Conservation (phyloP, 2,329 filamentous ascomycete genomes). For the Fusarium brevicatenulatum region DNA sequence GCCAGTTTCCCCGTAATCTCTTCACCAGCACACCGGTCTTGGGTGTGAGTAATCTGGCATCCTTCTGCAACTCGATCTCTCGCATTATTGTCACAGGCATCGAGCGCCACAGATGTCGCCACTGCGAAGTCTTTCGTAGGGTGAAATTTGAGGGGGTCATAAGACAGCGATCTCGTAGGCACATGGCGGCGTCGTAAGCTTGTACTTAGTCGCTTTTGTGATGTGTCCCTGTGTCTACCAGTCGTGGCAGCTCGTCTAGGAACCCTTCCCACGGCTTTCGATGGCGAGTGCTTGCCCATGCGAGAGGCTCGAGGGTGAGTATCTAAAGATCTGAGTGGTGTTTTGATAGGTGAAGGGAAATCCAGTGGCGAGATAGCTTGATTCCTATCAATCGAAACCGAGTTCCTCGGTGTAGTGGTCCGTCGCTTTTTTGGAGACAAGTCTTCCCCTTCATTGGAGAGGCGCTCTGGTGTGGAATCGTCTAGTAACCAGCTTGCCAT, state of each 20-base stretch:
- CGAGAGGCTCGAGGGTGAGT: slow-evolving; percentile 5
- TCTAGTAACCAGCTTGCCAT: slow-evolving; percentile 48
- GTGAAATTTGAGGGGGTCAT: slow-evolving; percentile 38
- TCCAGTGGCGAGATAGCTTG: slow-evolving; percentile 15
- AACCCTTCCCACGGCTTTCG: neutral
- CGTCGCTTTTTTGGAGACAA: slow-evolving; percentile 13
- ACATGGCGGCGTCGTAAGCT: slow-evolving; percentile 27
- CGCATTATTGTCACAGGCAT: slow-evolving; percentile 25
- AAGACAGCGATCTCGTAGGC: slow-evolving; percentile 15
- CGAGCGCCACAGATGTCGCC: slow-evolving; percentile 18
- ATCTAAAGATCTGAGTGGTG: neutral
- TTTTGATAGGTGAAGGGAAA: slow-evolving; percentile 21
- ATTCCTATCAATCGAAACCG: neutral
- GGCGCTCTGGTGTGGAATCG: slow-evolving; percentile 29
- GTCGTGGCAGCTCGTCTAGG: slow-evolving; percentile 30
- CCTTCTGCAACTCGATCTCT: neutral
- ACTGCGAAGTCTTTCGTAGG: slow-evolving; percentile 14
- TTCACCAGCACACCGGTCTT: slow-evolving; percentile 19
- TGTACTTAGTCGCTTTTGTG: slow-evolving; percentile 22
- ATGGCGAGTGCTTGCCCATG: slow-evolving; percentile 25
- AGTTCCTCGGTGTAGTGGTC: neutral
- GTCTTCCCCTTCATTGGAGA: slow-evolving; percentile 2
- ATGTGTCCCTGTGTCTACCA: slow-evolving; percentile 12
- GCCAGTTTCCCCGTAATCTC: slow-evolving; percentile 49
- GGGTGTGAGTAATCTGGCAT: neutral